A percentile compares a stretch with the other conserved stretches of the same genome.
Evolutionary conservation across 2,329 filamentous ascomycete genomes (phyloP).

Genomic region (Pleomassaria siparia): DNA sequence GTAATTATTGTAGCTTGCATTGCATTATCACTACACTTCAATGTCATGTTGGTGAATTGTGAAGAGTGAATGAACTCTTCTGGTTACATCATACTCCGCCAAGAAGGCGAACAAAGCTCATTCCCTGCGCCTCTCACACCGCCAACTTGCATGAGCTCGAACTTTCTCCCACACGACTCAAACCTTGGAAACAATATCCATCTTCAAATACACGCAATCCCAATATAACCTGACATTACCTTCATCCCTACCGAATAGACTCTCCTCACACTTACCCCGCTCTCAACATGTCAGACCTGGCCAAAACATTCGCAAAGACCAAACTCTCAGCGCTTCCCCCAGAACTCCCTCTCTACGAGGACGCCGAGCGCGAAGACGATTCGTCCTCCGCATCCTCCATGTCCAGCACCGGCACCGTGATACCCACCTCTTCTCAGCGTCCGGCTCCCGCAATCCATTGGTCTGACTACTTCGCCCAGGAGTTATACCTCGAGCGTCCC

Average conservation of each 20-base stretch:
- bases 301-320: slow-evolving; percentile 75
- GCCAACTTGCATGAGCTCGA: neutral
- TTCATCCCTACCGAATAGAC: no score
- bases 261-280: neutral
- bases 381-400: slow-evolving; percentile 71
- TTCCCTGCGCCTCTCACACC: neutral
- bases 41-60: no score
- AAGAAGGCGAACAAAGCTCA: neutral
- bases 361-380: slow-evolving; percentile 53
- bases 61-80: no score
- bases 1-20: no score
- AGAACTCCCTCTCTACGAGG: slow-evolving; percentile 52
- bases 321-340: slow-evolving; percentile 66
- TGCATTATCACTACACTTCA: no score
- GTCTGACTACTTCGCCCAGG: slow-evolving; percentile 88
- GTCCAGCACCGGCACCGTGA: slow-evolving; percentile 89
- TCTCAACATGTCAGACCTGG: slow-evolving; percentile 78
- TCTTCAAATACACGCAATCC: neutral
- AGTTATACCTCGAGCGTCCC: slow-evolving; percentile 68
- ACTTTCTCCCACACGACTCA: neutral
- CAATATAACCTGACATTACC: no score
- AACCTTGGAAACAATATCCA: neutral
- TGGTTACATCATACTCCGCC: neutral
- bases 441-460: slow-evolving; percentile 67
- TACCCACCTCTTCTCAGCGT: slow-evolving; percentile 72